Conservation (phyloP, 768 basidiomycete species). For the Tremella fuciformis region DNA sequence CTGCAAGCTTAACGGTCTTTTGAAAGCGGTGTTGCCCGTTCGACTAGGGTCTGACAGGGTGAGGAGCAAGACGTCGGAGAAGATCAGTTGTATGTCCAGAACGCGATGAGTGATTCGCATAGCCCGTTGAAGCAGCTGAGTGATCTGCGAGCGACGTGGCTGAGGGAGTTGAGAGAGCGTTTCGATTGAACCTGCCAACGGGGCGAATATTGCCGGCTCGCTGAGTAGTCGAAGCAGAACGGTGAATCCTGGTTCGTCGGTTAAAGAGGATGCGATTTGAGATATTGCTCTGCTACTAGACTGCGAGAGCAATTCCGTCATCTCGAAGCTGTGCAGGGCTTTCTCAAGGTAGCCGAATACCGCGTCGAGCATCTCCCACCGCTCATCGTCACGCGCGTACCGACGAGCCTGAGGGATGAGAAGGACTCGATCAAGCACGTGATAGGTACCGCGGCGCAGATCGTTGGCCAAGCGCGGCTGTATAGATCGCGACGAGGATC, state of each 20-base stretch:
- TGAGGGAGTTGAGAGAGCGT: slow-evolving; percentile 77
- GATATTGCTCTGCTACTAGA: slow-evolving; percentile 34
- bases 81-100: slow-evolving; percentile 81
- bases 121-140: slow-evolving; percentile 71
- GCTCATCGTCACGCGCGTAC: slow-evolving; percentile 69
- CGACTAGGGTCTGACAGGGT: slow-evolving; percentile 60
- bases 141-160: slow-evolving; percentile 55
- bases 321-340: slow-evolving; percentile 73
- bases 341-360: slow-evolving; percentile 82
- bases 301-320: slow-evolving; percentile 66
- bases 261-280: slow-evolving; percentile 50
- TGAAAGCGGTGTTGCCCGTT: slow-evolving; percentile 55
- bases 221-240: slow-evolving; percentile 75
- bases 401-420: slow-evolving; percentile 70
- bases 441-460: slow-evolving; percentile 77
- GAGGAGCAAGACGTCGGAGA: slow-evolving; percentile 82
- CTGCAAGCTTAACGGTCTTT: slow-evolving; percentile 25
- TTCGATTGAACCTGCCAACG: slow-evolving; percentile 72
- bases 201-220: slow-evolving; percentile 67
- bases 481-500: slow-evolving; percentile 51
- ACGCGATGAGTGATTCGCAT: slow-evolving; percentile 77
- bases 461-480: slow-evolving; percentile 63
- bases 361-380: slow-evolving; percentile 82
- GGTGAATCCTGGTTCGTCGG: slow-evolving; percentile 78
- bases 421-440: slow-evolving; percentile 86